Evolutionary conservation across 2,329 filamentous ascomycete genomes (phyloP), one percentile per base, ranked within the genome.

Genomic region (Nemania sp.): DNA sequence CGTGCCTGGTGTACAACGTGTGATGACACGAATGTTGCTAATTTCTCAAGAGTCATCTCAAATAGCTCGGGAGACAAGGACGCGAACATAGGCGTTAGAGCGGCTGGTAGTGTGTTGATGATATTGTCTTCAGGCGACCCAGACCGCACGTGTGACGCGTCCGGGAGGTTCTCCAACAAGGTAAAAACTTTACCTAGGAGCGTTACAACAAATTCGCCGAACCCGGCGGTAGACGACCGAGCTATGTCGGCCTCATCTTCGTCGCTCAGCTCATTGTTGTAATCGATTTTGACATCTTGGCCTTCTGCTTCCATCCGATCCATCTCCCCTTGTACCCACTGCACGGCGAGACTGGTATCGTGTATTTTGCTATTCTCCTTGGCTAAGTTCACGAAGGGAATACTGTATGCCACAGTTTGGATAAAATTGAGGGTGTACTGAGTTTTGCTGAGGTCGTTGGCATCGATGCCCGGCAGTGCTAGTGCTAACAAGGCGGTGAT

Each of bases 1-100:
- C 93, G 81, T 48, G 94, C 93, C 73, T 97, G 94, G 65, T 99
- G 92, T 15, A 99, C 93, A 43, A 99, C 94, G 74, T 97, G 94
- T 59, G 90, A 90, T 1, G 89, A 87, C 22, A 97, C 89, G 70
- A 99, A 99, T 26, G 90, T 84, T 2, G 91, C 89, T 63, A 99
- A 85, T 77, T 97, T 97, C 56, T 96, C 89, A 45, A 99, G 75
- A 0, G 90, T 91, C 68, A 94, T 83, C 66, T 97, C 94, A 66
- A 95, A 99, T 9, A 97, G 82, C 66, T 97, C 91, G 0, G 93
- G 90, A 0, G 94, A 97, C 20, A 99, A 77, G 0, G 92, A 90
- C 0, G 93, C 89, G 61, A 99, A 89, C 36, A 99, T 77, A 3
- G 94, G 94, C 47, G 90, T 91, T 58, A 99, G 85, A 0, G 94